phyloP scores from a whole-genome alignment of 345 rosid genomes.

The Erucastrum elatum region DNA sequence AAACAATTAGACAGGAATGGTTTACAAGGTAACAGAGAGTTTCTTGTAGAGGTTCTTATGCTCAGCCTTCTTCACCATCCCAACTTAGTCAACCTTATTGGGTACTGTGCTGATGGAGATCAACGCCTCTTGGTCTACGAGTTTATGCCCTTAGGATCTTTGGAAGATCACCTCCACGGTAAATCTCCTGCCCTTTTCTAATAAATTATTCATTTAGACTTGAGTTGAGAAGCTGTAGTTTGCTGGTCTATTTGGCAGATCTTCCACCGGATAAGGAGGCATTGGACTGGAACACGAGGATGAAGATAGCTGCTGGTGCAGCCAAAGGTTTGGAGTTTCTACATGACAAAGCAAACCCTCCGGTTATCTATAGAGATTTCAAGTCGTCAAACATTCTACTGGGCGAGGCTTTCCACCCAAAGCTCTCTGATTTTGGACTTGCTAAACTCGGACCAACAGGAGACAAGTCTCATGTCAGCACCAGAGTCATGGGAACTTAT shows the following conservation, averaged over 20 bases:
- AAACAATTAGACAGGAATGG: conserved; percentile 96
- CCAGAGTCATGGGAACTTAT: conserved; percentile 99
- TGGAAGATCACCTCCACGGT: conserved; percentile 99
- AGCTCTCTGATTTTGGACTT: conserved; percentile 98
- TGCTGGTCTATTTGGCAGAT: conserved; percentile 37
- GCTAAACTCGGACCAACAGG: conserved; percentile 98
- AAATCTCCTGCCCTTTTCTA: too few relatives aligned
- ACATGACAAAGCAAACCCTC: conserved; percentile 92
- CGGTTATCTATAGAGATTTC: conserved; percentile 94
- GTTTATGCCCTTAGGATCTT: conserved; percentile 93
- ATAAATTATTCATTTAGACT: too few relatives aligned
- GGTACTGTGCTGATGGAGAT: conserved; percentile 99
- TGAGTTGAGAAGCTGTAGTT: too few relatives aligned
- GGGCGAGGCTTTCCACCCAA: conserved; percentile 86
- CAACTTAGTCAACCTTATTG: conserved; percentile 91
- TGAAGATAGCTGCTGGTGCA: conserved; percentile 99
- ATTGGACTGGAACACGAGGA: conserved; percentile 90
- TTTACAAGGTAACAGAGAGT: conserved; percentile 96
- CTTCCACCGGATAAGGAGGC: conserved; percentile 91
- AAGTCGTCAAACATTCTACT: conserved; percentile 94
- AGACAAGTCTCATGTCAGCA: conserved; percentile 96
- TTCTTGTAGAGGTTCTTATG: conserved; percentile 98
- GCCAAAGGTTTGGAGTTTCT: conserved; percentile 94
- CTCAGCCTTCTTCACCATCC: conserved; percentile 96
- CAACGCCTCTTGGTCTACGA: conserved; percentile 98